Percentiles rank a stretch among this genome's conserved stretches.
These are phyloP conservation scores for Austroboletus eburneus DNA, from an alignment of 768 basidiomycete species.

Conservation along the genomic window DNA sequence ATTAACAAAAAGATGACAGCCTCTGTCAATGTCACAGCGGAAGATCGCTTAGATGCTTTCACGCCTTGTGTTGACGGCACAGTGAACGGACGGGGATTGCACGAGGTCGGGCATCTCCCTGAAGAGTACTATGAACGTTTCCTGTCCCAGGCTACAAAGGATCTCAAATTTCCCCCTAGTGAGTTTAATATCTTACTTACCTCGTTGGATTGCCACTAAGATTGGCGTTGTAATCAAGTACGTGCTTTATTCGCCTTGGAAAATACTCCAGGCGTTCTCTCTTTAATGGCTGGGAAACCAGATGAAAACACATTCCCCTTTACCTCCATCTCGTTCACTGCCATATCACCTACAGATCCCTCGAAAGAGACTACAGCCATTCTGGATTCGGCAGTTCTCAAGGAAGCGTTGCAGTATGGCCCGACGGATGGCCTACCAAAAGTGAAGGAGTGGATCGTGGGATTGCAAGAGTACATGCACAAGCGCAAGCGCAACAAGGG, in stretches of 20 bases:
- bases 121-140: slow-evolving; percentile 49
- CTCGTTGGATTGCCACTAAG: neutral
- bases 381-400: slow-evolving; percentile 40
- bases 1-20: too few species aligned
- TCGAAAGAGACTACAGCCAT: slow-evolving; percentile 42
- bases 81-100: neutral
- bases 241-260: slow-evolving; percentile 71
- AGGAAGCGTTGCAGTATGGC: slow-evolving; percentile 65
- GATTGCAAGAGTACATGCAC: slow-evolving; percentile 65
- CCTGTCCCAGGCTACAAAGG: slow-evolving; percentile 52
- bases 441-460: slow-evolving; percentile 57
- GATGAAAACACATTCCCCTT: slow-evolving; percentile 82
- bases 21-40: too few species aligned
- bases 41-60: too few species aligned
- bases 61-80: neutral
- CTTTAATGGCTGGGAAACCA: slow-evolving; percentile 80
- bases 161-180: slow-evolving; percentile 57
- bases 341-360: slow-evolving; percentile 42
- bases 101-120: slow-evolving; percentile 32
- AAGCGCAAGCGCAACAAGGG: slow-evolving; percentile 51
- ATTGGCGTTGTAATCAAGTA: slow-evolving; percentile 33
- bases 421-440: slow-evolving; percentile 58
- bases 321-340: slow-evolving; percentile 61
- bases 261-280: slow-evolving; percentile 63
- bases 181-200: slow-evolving; percentile 16